Percentiles rank a stretch among this genome's conserved stretches.
Evolutionary conservation across 208 protist genomes (phyloP).

Genomic region (Acanthamoeba quina): DNA sequence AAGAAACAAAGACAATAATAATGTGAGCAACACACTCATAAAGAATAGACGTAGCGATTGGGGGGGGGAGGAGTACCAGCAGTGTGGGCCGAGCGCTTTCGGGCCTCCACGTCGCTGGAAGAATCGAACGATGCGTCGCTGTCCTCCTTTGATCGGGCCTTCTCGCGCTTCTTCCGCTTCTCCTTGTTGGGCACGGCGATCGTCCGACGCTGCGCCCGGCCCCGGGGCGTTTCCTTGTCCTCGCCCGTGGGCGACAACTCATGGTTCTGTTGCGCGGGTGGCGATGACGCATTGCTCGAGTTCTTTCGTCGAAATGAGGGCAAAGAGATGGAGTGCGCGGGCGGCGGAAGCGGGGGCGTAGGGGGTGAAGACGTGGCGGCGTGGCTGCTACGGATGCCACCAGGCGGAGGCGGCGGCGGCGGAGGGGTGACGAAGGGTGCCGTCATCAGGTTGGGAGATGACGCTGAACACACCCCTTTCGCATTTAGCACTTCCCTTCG

Average conservation of each 20-base stretch:
- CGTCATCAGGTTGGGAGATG: background rate
- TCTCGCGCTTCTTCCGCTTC: conserved; percentile 5
- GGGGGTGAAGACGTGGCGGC: background rate
- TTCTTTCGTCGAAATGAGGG: background rate
- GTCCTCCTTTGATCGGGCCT: conserved; percentile 1
- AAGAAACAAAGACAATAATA: background rate
- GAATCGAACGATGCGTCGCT: background rate
- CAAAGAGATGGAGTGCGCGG: background rate
- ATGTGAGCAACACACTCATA: background rate
- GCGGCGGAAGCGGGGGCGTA: background rate
- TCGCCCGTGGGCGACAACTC: background rate
- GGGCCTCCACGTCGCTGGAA: background rate
- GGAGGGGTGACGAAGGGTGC: too few species aligned
- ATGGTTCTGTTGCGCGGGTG: too few species aligned
- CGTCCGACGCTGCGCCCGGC: background rate
- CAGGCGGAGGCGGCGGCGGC: background rate
- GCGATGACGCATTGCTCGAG: background rate
- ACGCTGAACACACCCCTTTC: background rate
- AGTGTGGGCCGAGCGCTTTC: background rate
- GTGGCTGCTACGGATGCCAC: background rate
- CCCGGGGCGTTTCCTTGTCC: background rate
- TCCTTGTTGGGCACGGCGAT: conserved; percentile 20
- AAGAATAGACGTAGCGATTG: too few species aligned
- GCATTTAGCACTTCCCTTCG: background rate
- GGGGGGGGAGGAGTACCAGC: background rate